Conservation (phyloP, 2,329 filamentous ascomycete species). For the Botrytis tulipae region DNA sequence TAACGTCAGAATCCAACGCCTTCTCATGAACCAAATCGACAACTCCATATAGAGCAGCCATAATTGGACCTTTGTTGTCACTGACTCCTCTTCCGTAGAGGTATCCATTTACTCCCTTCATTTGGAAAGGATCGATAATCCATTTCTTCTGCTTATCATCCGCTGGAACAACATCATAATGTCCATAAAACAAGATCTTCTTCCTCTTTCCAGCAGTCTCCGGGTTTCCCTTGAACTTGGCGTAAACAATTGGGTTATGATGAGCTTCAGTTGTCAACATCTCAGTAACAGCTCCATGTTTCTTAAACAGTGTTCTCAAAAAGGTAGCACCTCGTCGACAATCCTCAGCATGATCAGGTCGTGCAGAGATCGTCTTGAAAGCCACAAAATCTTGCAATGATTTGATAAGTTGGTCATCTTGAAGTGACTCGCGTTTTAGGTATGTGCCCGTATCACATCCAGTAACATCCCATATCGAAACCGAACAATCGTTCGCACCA, state of each 20-base stretch:
- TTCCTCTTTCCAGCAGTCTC: constrained; percentile 66
- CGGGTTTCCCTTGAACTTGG: constrained; percentile 77
- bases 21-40: constrained; percentile 86
- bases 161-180: constrained; percentile 95
- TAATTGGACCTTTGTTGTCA: constrained; percentile 95
- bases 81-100: constrained; percentile 94
- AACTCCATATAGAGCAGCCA: constrained; percentile 91
- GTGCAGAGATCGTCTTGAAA: constrained; percentile 87
- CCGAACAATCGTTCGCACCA: constrained; percentile 85
- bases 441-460: constrained; percentile 37
- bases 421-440: constrained; percentile 28
- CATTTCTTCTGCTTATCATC: constrained; percentile 81
- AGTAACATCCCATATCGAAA: constrained; percentile 82
- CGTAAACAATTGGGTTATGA: constrained; percentile 88
- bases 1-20: constrained; percentile 77
- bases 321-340: constrained; percentile 92
- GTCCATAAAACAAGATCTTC: constrained; percentile 92
- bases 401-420: constrained; percentile 60
- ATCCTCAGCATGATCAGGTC: constrained; percentile 82
- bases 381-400: constrained; percentile 83
- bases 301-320: constrained; percentile 85
- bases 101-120: constrained; percentile 87
- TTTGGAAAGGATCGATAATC: constrained; percentile 83
- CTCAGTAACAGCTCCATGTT: constrained; percentile 83
- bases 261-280: constrained; percentile 79